Evolutionary conservation across 2,329 filamentous ascomycete genomes (phyloP).

Genomic region (Pseudogymnoascus sp.): DNA sequence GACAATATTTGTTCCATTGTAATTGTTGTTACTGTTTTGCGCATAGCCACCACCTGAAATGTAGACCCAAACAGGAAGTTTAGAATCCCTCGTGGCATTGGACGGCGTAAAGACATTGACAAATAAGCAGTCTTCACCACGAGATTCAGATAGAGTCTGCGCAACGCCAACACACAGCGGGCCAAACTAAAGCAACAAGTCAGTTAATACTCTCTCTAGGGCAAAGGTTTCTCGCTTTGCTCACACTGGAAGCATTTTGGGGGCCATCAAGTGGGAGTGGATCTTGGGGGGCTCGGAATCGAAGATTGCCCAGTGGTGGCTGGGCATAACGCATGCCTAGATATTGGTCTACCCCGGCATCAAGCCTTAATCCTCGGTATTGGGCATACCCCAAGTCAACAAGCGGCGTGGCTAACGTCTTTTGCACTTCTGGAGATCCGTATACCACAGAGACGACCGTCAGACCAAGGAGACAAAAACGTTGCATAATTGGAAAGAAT

Average conservation of each 20-base stretch:
- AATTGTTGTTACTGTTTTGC: constrained; percentile 41
- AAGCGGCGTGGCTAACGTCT: not conserved
- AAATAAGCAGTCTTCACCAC: constrained; percentile 37
- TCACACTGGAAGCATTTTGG: not conserved
- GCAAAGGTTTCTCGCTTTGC: not conserved
- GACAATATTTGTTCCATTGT: constrained; percentile 42
- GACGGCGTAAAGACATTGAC: constrained; percentile 38
- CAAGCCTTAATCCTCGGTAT: not conserved
- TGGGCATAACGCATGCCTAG: constrained; percentile 1
- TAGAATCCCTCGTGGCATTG: constrained; percentile 32
- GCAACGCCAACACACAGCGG: constrained; percentile 37
- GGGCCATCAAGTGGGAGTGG: not conserved
- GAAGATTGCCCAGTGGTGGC: not conserved
- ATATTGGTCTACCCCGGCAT: not conserved
- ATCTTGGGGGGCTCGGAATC: not conserved
- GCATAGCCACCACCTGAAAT: constrained; percentile 43
- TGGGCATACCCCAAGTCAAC: not conserved
- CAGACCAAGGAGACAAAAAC: constrained; percentile 33
- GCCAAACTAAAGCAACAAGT: constrained; percentile 31
- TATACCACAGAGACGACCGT: not conserved
- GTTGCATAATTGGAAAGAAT: constrained; percentile 75
- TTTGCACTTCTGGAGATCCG: not conserved
- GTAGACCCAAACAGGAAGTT: constrained; percentile 46
- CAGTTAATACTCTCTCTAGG: not conserved
- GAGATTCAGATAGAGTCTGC: constrained; percentile 21